Percentiles rank a stretch among this genome's conserved stretches.
Conservation (phyloP, 2,329 filamentous ascomycete genomes). For the Spiromastix sp. region DNA sequence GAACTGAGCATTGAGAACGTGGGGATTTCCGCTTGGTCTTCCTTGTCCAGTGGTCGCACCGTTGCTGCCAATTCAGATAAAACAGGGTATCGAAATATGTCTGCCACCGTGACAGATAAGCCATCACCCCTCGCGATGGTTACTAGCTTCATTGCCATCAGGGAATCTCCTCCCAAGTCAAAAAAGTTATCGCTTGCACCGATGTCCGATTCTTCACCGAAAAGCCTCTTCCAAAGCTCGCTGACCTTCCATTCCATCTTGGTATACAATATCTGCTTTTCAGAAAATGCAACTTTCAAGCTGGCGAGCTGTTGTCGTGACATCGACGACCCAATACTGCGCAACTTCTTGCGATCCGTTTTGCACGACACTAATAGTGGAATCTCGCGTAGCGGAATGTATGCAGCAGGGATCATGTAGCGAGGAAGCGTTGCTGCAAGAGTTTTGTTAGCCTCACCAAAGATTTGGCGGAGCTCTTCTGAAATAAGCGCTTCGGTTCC, state of each 20-base stretch:
- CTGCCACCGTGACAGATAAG: constrained; percentile 15
- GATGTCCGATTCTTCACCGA: constrained; percentile 17
- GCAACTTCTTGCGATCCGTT: constrained; percentile 23
- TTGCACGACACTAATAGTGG: constrained; percentile 29
- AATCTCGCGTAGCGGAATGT: constrained; percentile 28
- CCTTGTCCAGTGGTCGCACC: constrained; percentile 1
- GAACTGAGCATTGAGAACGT: constrained; percentile 11
- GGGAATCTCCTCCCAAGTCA: constrained; percentile 17
- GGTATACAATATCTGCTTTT: constrained; percentile 13
- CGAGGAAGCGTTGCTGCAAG: constrained; percentile 27
- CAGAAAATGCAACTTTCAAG: constrained; percentile 5
- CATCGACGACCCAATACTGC: constrained; percentile 14
- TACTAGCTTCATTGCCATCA: constrained; percentile 22
- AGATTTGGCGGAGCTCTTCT: constrained; percentile 15
- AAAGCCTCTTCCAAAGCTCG: constrained; percentile 17
- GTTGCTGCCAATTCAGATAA: constrained; percentile 24
- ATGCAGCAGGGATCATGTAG: constrained; percentile 29
- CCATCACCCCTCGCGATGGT: constrained; percentile 12
- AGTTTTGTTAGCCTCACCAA: constrained; percentile 27
- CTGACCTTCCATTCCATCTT: constrained; percentile 21
- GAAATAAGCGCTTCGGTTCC: constrained; percentile 21
- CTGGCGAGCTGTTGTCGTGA: constrained; percentile 11
- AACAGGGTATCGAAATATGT: constrained; percentile 23
- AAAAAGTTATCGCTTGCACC: constrained; percentile 17
- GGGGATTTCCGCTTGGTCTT: constrained; percentile 4